A percentile compares a stretch with the other conserved stretches of the same genome.
phyloP scores from a whole-genome alignment of 306 rosid genomes.

The Fragaria nilgerrensis region DNA sequence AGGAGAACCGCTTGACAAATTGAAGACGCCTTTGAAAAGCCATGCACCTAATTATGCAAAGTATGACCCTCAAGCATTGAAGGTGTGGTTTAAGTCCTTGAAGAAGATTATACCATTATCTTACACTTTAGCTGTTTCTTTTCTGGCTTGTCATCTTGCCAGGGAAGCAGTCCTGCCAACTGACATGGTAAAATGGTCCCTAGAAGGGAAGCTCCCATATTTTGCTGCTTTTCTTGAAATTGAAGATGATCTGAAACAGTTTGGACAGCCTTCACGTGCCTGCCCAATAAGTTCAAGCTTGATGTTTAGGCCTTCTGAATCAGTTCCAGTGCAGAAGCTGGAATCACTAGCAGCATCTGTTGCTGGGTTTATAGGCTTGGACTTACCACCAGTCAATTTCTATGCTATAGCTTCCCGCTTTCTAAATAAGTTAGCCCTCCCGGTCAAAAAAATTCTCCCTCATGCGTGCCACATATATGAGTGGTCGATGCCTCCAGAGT shows the following conservation, averaged over 20 bases:
- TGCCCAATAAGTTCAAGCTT: conserved; percentile 69
- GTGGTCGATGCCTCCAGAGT: conserved; percentile 81
- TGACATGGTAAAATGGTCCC: conserved; percentile 71
- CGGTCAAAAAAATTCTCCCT: conserved; percentile 58
- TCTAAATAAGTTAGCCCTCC: conserved; percentile 62
- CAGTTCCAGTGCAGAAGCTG: conserved; percentile 56
- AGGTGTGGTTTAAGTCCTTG: conserved; percentile 64
- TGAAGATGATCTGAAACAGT: conserved; percentile 43
- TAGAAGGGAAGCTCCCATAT: conserved; percentile 86
- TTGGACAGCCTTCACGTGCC: conserved; percentile 52
- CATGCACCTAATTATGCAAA: conserved; percentile 51
- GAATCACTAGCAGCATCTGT: conserved; percentile 67
- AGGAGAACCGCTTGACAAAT: conserved; percentile 44
- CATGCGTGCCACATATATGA: conserved; percentile 60
- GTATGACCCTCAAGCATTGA: conserved; percentile 56
- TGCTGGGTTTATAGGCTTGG: conserved; percentile 36
- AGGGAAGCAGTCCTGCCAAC: conserved; percentile 77
- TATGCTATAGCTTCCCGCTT: conserved; percentile 61
- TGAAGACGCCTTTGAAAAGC: conserved; percentile 22
- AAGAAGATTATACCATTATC: conserved; percentile 62
- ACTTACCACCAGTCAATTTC: conserved; percentile 83
- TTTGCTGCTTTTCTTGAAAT: conserved; percentile 75
- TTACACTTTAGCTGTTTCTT: conserved; percentile 57
- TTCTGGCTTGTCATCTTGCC: conserved; percentile 79
- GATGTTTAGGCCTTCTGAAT: conserved; percentile 72